Conservation (phyloP, 139 green algal species). For the Asterochloris sp. region DNA sequence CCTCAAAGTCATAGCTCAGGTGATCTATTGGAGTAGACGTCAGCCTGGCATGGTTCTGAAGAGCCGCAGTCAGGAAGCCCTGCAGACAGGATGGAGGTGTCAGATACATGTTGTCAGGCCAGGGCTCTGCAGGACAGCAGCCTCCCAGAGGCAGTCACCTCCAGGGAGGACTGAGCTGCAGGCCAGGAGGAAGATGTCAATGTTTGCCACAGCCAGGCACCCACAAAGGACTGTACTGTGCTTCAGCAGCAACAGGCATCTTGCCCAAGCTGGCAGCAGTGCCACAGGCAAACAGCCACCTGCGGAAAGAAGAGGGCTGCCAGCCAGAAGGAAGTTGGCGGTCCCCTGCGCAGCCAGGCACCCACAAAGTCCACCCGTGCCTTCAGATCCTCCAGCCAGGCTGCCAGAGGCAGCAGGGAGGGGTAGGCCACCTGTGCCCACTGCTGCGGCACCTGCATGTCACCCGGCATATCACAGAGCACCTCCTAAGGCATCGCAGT, state of each 20-base stretch:
- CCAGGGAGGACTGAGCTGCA: too few species aligned
- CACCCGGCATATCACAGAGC: too few species aligned
- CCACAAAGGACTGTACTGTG: too few species aligned
- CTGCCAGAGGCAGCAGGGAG: slow-evolving; percentile 71
- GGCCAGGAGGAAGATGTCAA: too few species aligned
- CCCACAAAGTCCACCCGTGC: slow-evolving; percentile 72
- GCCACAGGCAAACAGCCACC: neutral
- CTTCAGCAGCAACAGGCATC: too few species aligned
- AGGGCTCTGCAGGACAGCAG: too few species aligned
- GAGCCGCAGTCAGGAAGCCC: slow-evolving; percentile 85
- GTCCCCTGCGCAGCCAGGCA: slow-evolving; percentile 61
- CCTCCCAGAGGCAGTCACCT: too few species aligned
- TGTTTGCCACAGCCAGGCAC: too few species aligned
- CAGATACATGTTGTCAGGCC: neutral
- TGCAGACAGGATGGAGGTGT: neutral
- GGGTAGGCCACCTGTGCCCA: slow-evolving; percentile 76
- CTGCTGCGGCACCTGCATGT: slow-evolving; percentile 57
- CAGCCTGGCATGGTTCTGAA: slow-evolving; percentile 85
- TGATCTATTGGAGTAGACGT: slow-evolving; percentile 79
- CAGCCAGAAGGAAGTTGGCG: slow-evolving; percentile 78
- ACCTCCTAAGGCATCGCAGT: too few species aligned
- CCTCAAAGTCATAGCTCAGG: slow-evolving; percentile 34
- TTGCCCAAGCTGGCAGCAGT: too few species aligned
- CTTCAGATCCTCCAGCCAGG: slow-evolving; percentile 78
- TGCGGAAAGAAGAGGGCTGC: slow-evolving; percentile 84